Conservation (phyloP, 352 stramenopile genomes). For the Phytopythium delawarense region DNA sequence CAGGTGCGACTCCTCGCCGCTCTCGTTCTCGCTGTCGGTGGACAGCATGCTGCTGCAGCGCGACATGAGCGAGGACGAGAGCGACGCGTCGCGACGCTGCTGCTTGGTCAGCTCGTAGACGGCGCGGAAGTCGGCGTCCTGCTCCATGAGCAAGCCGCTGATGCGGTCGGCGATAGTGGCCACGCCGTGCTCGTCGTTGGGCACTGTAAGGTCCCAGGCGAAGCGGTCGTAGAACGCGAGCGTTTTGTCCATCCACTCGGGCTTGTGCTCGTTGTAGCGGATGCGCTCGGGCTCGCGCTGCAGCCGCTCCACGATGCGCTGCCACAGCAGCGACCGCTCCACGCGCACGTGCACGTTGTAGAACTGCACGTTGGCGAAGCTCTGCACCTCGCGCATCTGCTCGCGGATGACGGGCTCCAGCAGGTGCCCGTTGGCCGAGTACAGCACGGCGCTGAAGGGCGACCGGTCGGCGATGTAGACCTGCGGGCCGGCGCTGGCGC, state of each 20-base stretch:
- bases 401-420: slow-evolving; percentile 79
- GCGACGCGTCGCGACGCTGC: slow-evolving; percentile 7
- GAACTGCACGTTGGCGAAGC: slow-evolving; percentile 75
- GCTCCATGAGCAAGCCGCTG: slow-evolving; percentile 34
- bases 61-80: slow-evolving; percentile 14
- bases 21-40: slow-evolving; percentile 75
- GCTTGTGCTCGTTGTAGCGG: slow-evolving; percentile 81
- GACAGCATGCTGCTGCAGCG: slow-evolving; percentile 41
- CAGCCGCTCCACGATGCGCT: slow-evolving; percentile 61
- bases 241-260: slow-evolving; percentile 81
- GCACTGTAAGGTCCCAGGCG: slow-evolving; percentile 67
- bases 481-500: slow-evolving; percentile 21
- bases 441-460: slow-evolving; percentile 83
- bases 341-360: slow-evolving; percentile 83
- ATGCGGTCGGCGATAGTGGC: slow-evolving; percentile 52
- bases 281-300: slow-evolving; percentile 67
- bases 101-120: slow-evolving; percentile 59
- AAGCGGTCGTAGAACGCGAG: slow-evolving; percentile 79
- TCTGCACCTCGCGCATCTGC: slow-evolving; percentile 79
- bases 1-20: slow-evolving; percentile 25
- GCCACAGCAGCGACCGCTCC: slow-evolving; percentile 71
- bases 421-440: slow-evolving; percentile 62
- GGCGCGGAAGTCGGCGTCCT: slow-evolving; percentile 58
- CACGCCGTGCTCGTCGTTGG: slow-evolving; percentile 61
- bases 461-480: slow-evolving; percentile 86